These are phyloP conservation scores for Byssochlamys sp. DNA, from an alignment of 2,329 filamentous ascomycete species.

Conservation along the genomic window DNA sequence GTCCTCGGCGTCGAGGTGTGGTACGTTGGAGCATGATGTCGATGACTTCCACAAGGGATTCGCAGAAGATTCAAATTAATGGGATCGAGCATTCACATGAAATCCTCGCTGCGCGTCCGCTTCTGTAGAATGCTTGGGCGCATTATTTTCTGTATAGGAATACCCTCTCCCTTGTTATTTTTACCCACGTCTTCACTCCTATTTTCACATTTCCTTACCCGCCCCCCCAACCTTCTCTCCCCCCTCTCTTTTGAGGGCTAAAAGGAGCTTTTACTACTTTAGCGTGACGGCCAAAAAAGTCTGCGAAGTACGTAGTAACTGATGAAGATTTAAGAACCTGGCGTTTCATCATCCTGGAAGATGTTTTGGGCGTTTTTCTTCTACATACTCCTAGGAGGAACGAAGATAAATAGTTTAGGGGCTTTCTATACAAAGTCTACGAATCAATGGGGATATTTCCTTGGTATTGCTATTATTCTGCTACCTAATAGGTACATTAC, in stretches of 20 bases:
- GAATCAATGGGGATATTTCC: not conserved
- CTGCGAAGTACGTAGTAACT: not conserved
- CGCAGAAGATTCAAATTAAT: no score
- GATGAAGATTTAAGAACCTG: not conserved
- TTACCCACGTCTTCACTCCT: not conserved
- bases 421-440: not conserved
- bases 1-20: slow-evolving; percentile 86
- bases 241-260: no score
- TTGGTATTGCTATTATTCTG: not conserved
- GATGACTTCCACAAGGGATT: no score
- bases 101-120: no score
- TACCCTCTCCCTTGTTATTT: not conserved
- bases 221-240: not conserved
- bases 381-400: not conserved
- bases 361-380: not conserved
- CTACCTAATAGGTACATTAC: not conserved
- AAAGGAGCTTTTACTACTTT: not conserved
- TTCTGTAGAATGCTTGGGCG: not conserved
- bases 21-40: slow-evolving; percentile 59
- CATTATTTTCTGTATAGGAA: not conserved
- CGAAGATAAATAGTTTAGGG: not conserved
- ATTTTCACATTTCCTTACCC: not conserved
- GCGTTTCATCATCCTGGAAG: not conserved
- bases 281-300: not conserved
- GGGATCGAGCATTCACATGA: no score